These are phyloP conservation scores for Ceratocystis cacaofunesta DNA, from an alignment of 2,329 filamentous ascomycete species.

Conservation along the genomic window DNA sequence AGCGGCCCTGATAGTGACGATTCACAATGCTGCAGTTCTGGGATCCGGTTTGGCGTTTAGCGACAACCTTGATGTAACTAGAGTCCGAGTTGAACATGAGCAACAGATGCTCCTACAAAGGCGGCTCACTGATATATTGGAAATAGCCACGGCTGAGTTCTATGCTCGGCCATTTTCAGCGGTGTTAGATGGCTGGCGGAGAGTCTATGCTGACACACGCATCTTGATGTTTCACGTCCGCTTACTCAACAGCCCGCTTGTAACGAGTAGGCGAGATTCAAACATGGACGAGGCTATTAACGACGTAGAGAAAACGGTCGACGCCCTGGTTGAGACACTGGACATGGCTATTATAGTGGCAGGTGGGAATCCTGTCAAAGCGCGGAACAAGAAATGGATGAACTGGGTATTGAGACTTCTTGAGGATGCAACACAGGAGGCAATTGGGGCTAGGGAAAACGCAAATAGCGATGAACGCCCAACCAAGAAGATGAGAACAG, in stretches of 20 bases:
- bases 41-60: not conserved
- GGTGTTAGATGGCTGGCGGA: conserved; percentile 51
- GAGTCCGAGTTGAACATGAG: not conserved
- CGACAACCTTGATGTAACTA: not conserved
- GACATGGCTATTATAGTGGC: conserved; percentile 57
- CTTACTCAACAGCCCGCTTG: conserved; percentile 16
- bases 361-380: conserved; percentile 25
- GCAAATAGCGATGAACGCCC: conserved; percentile 10
- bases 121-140: conserved; percentile 12
- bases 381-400: conserved; percentile 15
- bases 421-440: conserved; percentile 3
- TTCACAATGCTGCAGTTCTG: not conserved
- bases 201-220: conserved; percentile 55
- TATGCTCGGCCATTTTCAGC: conserved; percentile 14
- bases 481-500: conserved; percentile 14
- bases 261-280: not conserved
- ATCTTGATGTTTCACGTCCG: conserved; percentile 43
- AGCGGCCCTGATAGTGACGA: not conserved
- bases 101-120: not conserved
- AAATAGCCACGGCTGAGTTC: conserved; percentile 13
- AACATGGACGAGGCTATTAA: not conserved
- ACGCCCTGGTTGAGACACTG: conserved; percentile 46
- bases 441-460: not conserved
- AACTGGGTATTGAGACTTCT: conserved; percentile 16
- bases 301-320: conserved; percentile 26